Evolutionary conservation across 78 protist species (phyloP), one percentile per base, ranked within the genome.

Genomic region (Pigoraptor vietnamica): DNA sequence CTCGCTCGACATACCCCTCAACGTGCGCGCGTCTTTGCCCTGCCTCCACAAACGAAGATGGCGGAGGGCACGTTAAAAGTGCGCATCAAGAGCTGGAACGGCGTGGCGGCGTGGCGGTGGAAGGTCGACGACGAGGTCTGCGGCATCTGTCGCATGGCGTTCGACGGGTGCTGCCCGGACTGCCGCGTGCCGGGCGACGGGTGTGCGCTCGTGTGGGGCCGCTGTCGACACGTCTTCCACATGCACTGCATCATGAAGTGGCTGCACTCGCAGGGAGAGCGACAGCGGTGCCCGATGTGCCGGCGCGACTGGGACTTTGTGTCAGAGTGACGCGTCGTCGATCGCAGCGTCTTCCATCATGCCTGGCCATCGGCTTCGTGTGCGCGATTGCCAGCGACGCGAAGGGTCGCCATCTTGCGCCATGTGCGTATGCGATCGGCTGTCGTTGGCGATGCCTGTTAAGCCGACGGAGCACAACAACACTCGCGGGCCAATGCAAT

Each of bases 161-260:
- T 96, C 37, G 97, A 98, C 37, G 94, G 93, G 19, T 94, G 95
- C 90, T 96, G 98, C 86, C 94, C 97, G 2, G 93, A 94, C 86
- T 98, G 98, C 79, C 92, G 91, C 90, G 0, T 81, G 48, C 99
- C 99, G 1, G 99, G 99, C 86, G 99, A 98, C 87, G 96, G 96
- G 86, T 98, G 99, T 84, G 97, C 99, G 36, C 90, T 96, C 87
- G 96, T 95, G 23, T 93, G 93, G 94, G 98, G 98, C 36, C 29
- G 88, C 37, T 97, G 98, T 40, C 92, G 37, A n/a, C 98, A 97
- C 92, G 94, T 95, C 67, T 97, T 97, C 90, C 98, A 97, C 92
- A 94, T 96, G 94, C 98, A 96, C 91, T 97, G 98, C 93, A 97
- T 97, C 36, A 36, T 95, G n/a, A 94, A 93, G 92, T 97, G 98